A percentile compares a stretch with the other conserved stretches of the same genome.
phyloP scores from a whole-genome alignment of 1,284 basidiomycete genomes.

The Pascua guehoae region DNA sequence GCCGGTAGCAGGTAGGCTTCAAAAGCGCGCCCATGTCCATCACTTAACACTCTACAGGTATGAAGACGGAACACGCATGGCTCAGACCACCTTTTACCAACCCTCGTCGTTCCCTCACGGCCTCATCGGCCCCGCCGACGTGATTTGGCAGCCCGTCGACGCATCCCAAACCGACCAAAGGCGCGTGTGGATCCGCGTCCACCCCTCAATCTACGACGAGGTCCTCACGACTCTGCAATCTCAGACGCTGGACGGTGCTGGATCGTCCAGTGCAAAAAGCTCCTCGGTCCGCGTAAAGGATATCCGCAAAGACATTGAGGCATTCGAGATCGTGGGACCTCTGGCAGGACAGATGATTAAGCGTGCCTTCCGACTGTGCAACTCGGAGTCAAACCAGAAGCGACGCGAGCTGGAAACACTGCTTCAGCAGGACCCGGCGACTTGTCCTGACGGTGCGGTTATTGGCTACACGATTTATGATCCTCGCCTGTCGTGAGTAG shows the following conservation, averaged over 20 bases:
- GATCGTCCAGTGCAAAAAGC: not conserved
- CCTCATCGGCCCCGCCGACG: conserved; percentile 64
- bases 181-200: conserved; percentile 67
- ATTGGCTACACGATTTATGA: conserved; percentile 75
- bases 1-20: conserved; percentile 34
- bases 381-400: conserved; percentile 59
- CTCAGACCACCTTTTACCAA: conserved; percentile 39
- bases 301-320: conserved; percentile 64
- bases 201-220: conserved; percentile 66
- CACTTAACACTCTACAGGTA: conserved; percentile 54
- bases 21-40: not conserved
- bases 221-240: conserved; percentile 56
- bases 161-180: conserved; percentile 9
- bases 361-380: conserved; percentile 63
- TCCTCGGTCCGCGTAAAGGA: conserved; percentile 61
- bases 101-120: conserved; percentile 60
- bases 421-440: conserved; percentile 60
- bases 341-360: conserved; percentile 72
- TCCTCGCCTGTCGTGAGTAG: conserved; percentile 53
- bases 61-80: conserved; percentile 52
- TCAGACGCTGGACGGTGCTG: not conserved
- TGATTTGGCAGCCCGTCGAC: conserved; percentile 64
- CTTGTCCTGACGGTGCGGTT: conserved; percentile 66
- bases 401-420: conserved; percentile 67
- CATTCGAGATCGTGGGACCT: conserved; percentile 82